Evolutionary conservation across 148 eudicot species (phyloP).

Genomic region (Tetragonia tetragonoides): DNA sequence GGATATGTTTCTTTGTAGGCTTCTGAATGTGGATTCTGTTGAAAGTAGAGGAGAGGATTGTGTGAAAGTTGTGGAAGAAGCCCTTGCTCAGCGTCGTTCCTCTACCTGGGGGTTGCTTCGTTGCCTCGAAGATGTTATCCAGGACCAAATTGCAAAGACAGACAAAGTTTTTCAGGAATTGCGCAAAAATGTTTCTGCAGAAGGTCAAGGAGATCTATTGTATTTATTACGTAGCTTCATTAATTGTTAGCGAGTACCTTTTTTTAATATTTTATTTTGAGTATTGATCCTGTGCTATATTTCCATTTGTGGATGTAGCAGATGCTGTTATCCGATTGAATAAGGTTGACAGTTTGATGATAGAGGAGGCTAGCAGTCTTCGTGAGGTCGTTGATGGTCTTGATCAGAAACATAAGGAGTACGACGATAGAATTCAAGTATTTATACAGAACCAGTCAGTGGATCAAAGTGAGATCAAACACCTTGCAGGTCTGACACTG

Average conservation of each 20-base stretch:
- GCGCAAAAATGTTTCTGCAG: conserved; percentile 51
- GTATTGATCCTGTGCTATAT: conserved; percentile 13
- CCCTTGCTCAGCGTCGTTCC: conserved; percentile 52
- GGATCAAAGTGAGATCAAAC: conserved; percentile 73
- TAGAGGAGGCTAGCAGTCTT: conserved; percentile 59
- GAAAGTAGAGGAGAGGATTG: conserved; percentile 34
- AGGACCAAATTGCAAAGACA: conserved; percentile 45
- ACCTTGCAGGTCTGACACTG: conserved; percentile 49
- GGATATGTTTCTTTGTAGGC: conserved; percentile 74
- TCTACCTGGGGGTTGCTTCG: conserved; percentile 59
- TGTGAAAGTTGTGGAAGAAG: conserved; percentile 46
- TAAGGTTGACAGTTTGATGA: conserved; percentile 58
- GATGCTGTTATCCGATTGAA: conserved; percentile 44
- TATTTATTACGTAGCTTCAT: background rate
- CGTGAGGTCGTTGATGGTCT: conserved; percentile 57
- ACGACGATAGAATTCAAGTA: conserved; percentile 52
- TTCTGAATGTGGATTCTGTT: conserved; percentile 53
- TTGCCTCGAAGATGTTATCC: conserved; percentile 54
- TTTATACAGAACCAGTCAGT: conserved; percentile 49
- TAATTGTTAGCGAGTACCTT: background rate
- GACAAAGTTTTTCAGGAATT: conserved; percentile 42
- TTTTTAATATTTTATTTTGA: conserved; percentile 1
- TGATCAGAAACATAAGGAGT: conserved; percentile 66
- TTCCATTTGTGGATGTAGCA: conserved; percentile 28
- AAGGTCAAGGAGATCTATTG: conserved; percentile 52